Conservation (phyloP, 345 rosid genomes). For the Corchorus olitorius region DNA sequence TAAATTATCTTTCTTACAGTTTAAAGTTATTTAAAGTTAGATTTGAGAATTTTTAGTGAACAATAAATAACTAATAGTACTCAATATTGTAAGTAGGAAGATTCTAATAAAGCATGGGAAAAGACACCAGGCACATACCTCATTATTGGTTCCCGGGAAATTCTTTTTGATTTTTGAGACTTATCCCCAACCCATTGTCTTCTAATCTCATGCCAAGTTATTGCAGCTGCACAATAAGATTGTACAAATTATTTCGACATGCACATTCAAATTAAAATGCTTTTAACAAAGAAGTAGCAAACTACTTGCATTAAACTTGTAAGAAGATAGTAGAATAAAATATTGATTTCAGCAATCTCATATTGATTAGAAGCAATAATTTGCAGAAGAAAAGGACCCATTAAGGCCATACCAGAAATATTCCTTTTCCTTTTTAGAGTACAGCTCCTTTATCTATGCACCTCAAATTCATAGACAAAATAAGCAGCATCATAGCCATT, state of each 20-base stretch:
- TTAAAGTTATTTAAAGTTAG: background rate
- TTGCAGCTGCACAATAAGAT: constrained; percentile 33
- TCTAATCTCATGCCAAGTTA: constrained; percentile 39
- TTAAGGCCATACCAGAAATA: background rate
- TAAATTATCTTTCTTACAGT: background rate
- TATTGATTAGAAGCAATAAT: background rate
- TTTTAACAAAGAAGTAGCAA: background rate
- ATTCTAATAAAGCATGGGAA: background rate
- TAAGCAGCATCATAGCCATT: background rate
- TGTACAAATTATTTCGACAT: constrained; percentile 8
- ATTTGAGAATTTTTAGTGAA: background rate
- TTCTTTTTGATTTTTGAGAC: constrained; percentile 30
- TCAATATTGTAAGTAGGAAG: constrained; percentile 1
- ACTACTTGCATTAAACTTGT: background rate
- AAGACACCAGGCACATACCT: constrained; percentile 27
- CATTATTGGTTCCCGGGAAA: constrained; percentile 37
- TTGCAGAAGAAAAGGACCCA: background rate
- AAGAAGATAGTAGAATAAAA: background rate
- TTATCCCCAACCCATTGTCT: constrained; percentile 43
- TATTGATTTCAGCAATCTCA: constrained; percentile 2
- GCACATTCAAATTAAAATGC: background rate
- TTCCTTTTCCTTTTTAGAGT: background rate
- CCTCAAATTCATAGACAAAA: background rate
- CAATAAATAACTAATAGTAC: background rate
- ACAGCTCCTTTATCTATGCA: background rate